Percentiles rank a stretch among this genome's conserved stretches.
phyloP scores from a whole-genome alignment of 495 filamentous ascomycete species.

The Penicillium lagena region DNA sequence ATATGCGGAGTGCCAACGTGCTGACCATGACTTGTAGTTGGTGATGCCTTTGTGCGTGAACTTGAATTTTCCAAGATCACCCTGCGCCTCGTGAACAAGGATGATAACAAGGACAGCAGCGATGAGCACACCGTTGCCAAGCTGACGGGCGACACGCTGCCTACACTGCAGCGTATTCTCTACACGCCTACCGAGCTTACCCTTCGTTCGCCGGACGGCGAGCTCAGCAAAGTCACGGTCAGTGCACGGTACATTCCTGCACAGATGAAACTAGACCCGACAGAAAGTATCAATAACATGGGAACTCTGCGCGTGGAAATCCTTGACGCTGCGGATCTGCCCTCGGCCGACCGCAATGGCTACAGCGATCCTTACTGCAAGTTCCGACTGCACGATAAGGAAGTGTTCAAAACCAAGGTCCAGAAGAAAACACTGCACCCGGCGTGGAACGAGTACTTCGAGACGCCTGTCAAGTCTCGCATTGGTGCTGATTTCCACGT shows the following conservation, averaged over 20 bases:
- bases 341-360: constrained; percentile 89
- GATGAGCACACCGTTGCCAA: constrained; percentile 72
- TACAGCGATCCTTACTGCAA: constrained; percentile 96
- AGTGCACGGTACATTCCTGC: constrained; percentile 91
- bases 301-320: constrained; percentile 86
- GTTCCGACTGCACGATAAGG: constrained; percentile 79
- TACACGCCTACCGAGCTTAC: constrained; percentile 82
- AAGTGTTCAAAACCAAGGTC: constrained; percentile 85
- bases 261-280: constrained; percentile 87
- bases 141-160: constrained; percentile 75
- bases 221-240: constrained; percentile 75
- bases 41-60: constrained; percentile 93
- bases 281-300: constrained; percentile 98
- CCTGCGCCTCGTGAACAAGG: constrained; percentile 69
- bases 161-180: constrained; percentile 81
- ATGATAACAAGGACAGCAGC: constrained; percentile 66
- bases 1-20: too few relatives aligned
- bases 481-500: constrained; percentile 82
- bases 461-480: constrained; percentile 70
- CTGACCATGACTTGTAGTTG: constrained; percentile 37
- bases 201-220: constrained; percentile 69
- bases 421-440: constrained; percentile 96
- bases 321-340: constrained; percentile 81
- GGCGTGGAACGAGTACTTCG: constrained; percentile 93
- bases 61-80: constrained; percentile 92